Conservation (phyloP, 2,329 filamentous ascomycete genomes). For the Pezicula radicicola region DNA sequence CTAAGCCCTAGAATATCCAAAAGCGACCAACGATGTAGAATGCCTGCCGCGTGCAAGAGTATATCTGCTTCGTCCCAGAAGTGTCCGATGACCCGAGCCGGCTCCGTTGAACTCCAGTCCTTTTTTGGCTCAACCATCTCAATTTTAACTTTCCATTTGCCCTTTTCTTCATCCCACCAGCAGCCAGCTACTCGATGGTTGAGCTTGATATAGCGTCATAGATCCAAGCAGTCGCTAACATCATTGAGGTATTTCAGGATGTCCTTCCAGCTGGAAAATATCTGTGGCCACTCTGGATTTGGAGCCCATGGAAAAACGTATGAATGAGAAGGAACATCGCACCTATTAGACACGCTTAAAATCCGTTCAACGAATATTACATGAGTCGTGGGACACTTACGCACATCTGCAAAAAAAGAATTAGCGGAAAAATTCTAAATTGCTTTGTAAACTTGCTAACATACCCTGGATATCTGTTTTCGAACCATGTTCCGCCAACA, state of each 20-base stretch:
- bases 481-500: conserved; percentile 34
- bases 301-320: conserved; percentile 40
- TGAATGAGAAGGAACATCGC: not conserved
- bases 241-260: conserved; percentile 9
- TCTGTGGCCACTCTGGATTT: conserved; percentile 53
- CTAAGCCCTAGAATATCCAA: conserved; percentile 9
- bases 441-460: not conserved
- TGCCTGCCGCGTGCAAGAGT: not conserved
- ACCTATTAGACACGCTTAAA: not conserved
- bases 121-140: not conserved
- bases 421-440: not conserved
- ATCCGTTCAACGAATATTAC: not conserved
- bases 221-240: not conserved
- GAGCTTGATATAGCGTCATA: not conserved
- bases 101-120: not conserved
- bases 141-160: not conserved
- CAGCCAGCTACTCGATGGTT: not conserved
- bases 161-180: not conserved
- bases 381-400: not conserved
- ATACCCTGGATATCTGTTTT: conserved; percentile 30
- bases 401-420: not conserved
- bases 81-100: not conserved
- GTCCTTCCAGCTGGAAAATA: conserved; percentile 5
- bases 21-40: not conserved
- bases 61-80: not conserved